Conservation (phyloP, 495 filamentous ascomycete species). For the Xylaria flabelliformis region DNA sequence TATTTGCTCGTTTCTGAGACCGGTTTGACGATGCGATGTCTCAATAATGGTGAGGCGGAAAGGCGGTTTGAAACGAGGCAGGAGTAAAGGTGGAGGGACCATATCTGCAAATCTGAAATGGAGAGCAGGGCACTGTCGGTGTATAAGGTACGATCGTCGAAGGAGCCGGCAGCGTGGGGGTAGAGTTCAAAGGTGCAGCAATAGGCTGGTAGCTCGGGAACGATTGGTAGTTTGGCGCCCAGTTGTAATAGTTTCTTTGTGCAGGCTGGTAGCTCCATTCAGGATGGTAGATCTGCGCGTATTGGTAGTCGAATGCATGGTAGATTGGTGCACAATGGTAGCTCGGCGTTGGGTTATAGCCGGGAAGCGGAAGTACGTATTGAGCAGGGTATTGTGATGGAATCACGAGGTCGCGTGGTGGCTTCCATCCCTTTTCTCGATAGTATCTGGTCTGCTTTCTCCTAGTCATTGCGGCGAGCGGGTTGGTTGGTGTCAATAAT, state of each 20-base stretch:
- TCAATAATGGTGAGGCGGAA: not conserved
- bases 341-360: not conserved
- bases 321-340: not conserved
- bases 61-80: not conserved
- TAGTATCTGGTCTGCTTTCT: not conserved
- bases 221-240: not conserved
- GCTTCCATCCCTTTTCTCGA: slow-evolving; percentile 9
- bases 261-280: not conserved
- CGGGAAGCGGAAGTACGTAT: not conserved
- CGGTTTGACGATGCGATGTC: not conserved
- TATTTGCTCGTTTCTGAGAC: not conserved
- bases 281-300: not conserved
- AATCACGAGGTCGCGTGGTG: slow-evolving; percentile 12
- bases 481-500: not conserved
- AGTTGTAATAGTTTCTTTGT: not conserved
- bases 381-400: not conserved
- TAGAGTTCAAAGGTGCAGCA: not conserved
- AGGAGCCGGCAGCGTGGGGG: not conserved
- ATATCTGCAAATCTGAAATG: not conserved
- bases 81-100: not conserved
- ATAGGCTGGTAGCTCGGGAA: not conserved
- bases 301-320: not conserved
- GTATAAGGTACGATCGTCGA: not conserved
- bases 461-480: not conserved
- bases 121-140: not conserved